Evolutionary conservation across 108 stramenopile genomes (phyloP).

Genomic region (Fragilaria radians): DNA sequence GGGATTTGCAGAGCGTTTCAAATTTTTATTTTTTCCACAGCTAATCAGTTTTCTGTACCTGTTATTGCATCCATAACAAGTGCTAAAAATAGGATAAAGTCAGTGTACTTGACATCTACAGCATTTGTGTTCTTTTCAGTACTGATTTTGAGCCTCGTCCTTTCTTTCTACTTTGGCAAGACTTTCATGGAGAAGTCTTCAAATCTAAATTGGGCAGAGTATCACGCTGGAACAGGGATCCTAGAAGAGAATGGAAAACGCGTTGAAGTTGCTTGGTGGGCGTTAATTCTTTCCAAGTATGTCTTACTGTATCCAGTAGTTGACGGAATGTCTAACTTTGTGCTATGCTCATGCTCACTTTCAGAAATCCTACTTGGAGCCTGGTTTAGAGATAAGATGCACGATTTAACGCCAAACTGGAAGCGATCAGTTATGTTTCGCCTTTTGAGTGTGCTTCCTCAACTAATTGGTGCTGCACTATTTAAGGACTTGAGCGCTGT

Average conservation of each 20-base stretch:
- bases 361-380: background rate
- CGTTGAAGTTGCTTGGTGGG: conserved; percentile 10
- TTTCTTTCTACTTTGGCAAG: conserved; percentile 12
- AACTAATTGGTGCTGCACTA: conserved; percentile 5
- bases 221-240: conserved; percentile 24
- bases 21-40: conserved; percentile 8
- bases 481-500: conserved; percentile 5
- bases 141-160: conserved; percentile 1
- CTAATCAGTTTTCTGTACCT: conserved; percentile 16
- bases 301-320: conserved; percentile 37
- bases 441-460: conserved; percentile 7
- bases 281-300: conserved; percentile 13
- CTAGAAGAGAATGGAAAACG: conserved; percentile 10
- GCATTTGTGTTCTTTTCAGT: conserved; percentile 11
- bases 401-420: background rate
- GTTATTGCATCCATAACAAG: background rate
- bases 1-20: background rate
- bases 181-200: conserved; percentile 25
- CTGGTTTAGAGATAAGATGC: background rate
- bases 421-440: conserved; percentile 3
- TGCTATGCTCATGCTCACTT: background rate
- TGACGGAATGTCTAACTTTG: conserved; percentile 24
- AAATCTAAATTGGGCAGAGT: conserved; percentile 32
- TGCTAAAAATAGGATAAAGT: conserved; percentile 5
- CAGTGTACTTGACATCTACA: background rate